A percentile compares a stretch with the other conserved stretches of the same genome.
These are phyloP conservation scores for Penicillium sp. DNA, from an alignment of 2,329 filamentous ascomycete species.

Conservation along the genomic window DNA sequence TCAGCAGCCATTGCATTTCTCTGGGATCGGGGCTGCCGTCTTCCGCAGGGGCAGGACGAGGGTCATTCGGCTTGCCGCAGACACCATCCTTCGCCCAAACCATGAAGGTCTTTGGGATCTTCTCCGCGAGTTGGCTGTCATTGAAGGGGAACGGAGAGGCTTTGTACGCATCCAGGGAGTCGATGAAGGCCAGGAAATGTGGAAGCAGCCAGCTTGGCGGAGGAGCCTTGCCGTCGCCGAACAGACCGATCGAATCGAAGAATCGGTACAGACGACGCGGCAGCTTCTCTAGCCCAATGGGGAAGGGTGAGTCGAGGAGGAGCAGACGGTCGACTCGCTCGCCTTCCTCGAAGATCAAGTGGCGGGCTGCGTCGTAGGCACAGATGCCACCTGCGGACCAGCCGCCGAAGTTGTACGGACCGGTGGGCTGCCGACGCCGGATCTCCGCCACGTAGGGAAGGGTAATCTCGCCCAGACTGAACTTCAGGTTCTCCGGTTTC, in stretches of 20 bases:
- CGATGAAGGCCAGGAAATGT: constrained; percentile 52
- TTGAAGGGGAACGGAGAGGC: constrained; percentile 32
- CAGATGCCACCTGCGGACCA: constrained; percentile 77
- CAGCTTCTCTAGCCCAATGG: constrained; percentile 65
- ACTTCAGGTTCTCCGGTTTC: constrained; percentile 36
- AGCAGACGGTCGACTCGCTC: constrained; percentile 60
- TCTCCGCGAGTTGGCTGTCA: constrained; percentile 29
- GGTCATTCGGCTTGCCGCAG: constrained; percentile 43
- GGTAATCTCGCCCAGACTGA: constrained; percentile 38
- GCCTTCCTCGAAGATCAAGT: constrained; percentile 55
- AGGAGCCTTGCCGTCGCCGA: constrained; percentile 45
- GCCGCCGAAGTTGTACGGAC: constrained; percentile 65
- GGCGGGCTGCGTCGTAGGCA: constrained; percentile 64
- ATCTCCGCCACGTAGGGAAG: constrained; percentile 45
- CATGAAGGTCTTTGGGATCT: constrained; percentile 44
- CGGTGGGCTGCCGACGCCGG: constrained; percentile 47
- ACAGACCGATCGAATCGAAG: constrained; percentile 49
- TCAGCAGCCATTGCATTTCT: constrained; percentile 51
- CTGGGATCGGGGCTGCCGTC: constrained; percentile 44
- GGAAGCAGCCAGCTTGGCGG: constrained; percentile 51
- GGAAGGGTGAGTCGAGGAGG: constrained; percentile 65
- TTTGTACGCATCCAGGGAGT: constrained; percentile 48
- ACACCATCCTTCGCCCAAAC: constrained; percentile 52
- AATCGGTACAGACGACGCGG: constrained; percentile 54
- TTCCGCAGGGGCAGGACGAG: constrained; percentile 39